phyloP scores from a whole-genome alignment of 352 stramenopile species.

The Halophytophthora batemanensis region DNA sequence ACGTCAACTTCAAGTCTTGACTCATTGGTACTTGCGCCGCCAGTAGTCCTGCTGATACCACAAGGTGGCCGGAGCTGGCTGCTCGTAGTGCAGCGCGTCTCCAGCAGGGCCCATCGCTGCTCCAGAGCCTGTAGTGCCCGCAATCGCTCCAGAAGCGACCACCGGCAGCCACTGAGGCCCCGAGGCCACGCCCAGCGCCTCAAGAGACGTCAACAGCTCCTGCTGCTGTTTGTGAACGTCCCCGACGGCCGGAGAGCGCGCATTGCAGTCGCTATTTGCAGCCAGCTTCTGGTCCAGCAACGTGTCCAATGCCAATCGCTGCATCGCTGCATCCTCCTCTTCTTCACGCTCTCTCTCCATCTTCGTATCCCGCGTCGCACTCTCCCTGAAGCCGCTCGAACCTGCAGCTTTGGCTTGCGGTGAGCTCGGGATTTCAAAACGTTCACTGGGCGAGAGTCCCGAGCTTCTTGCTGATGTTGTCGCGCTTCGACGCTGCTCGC shows the following conservation, averaged over 20 bases:
- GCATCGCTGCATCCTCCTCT: constrained; percentile 15
- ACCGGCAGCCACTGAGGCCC: constrained; percentile 15
- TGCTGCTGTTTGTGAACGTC: constrained; percentile 29
- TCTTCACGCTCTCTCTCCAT: constrained; percentile 4
- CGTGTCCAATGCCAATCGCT: constrained; percentile 29
- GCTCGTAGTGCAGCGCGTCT: constrained; percentile 1
- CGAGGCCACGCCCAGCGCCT: constrained; percentile 18
- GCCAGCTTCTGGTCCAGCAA: constrained; percentile 30
- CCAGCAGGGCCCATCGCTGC: constrained; percentile 2
- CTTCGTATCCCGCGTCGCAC: constrained; percentile 6
- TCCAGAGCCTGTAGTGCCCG: constrained; percentile 1
- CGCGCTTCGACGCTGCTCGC: constrained; percentile 13
- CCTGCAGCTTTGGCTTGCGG: constrained; percentile 13
- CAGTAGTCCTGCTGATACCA: constrained; percentile 62
- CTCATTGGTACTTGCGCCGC: constrained; percentile 43
- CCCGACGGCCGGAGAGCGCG: not conserved
- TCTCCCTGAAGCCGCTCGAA: constrained; percentile 5
- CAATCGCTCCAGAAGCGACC: not conserved
- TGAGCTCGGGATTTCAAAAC: constrained; percentile 36
- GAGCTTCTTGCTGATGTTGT: constrained; percentile 1
- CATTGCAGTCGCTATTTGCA: not conserved
- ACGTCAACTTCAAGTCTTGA: not conserved
- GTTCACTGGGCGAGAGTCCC: constrained; percentile 30
- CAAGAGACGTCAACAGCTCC: constrained; percentile 36
- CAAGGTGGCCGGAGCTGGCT: constrained; percentile 12